Percentiles rank a stretch among this genome's conserved stretches.
phyloP scores from a whole-genome alignment of 73 alveolate genomes.

The Paramecium primaurelia region DNA sequence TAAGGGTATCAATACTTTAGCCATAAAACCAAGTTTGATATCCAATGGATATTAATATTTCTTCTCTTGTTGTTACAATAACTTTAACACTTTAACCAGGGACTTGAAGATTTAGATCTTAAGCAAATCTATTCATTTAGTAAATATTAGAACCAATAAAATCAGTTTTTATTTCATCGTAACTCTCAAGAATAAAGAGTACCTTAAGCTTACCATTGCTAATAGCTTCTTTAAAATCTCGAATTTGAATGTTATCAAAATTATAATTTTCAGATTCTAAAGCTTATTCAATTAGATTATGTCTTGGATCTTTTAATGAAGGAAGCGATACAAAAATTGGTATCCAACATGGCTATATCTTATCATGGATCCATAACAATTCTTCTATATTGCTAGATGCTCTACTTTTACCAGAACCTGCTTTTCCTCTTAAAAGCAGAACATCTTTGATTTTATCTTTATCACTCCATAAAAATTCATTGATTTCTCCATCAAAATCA shows the following conservation, averaged over 20 bases:
- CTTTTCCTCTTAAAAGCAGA: not conserved
- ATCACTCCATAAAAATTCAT: not conserved
- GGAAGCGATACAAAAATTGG: not conserved
- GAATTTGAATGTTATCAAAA: not conserved
- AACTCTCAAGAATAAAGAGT: not conserved
- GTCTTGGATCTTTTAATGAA: not conserved
- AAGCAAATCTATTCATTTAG: not conserved
- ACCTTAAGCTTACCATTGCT: not conserved
- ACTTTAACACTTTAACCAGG: not conserved
- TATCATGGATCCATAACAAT: not conserved
- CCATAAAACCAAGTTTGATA: not conserved
- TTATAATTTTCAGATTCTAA: not conserved
- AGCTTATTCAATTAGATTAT: not conserved
- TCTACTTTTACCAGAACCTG: slow-evolving; percentile 11
- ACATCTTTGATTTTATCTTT: not conserved
- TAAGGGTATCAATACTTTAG: not conserved
- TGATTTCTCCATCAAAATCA: not conserved
- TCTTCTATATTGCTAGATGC: not conserved
- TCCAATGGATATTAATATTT: not conserved
- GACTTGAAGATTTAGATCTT: not conserved
- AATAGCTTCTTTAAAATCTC: not conserved
- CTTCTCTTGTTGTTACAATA: not conserved
- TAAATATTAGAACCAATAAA: not conserved
- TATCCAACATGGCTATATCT: not conserved
- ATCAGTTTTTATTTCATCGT: not conserved